Evolutionary conservation across 305 asterid genomes (phyloP).

Genomic region (Stenogyne calaminthoides): DNA sequence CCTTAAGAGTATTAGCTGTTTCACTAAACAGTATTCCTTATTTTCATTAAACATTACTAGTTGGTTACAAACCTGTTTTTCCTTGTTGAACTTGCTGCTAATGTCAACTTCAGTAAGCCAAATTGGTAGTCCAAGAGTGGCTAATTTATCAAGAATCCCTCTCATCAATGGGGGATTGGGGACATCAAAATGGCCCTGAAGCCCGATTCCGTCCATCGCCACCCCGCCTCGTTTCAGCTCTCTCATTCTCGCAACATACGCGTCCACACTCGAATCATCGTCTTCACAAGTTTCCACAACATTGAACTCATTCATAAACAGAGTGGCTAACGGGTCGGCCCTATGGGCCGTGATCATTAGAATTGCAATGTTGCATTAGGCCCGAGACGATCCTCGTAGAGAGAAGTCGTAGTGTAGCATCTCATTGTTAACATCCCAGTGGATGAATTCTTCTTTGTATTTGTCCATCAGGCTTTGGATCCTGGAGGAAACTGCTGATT

Average conservation of each 20-base stretch:
- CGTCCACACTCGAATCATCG: conserved; percentile 57
- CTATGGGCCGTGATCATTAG: conserved; percentile 49
- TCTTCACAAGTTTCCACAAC: conserved; percentile 73
- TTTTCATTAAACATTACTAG: no score
- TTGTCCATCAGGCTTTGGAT: conserved; percentile 56
- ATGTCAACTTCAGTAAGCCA: conserved; percentile 92
- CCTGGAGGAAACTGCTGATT: conserved; percentile 59
- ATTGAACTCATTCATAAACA: conserved; percentile 71
- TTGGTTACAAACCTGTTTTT: conserved; percentile 46
- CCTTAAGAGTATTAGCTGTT: no score
- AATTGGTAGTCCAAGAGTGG: conserved; percentile 68
- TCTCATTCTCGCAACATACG: conserved; percentile 44
- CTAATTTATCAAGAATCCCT: conserved; percentile 65
- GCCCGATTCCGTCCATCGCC: conserved; percentile 66
- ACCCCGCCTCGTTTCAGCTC: conserved; percentile 59
- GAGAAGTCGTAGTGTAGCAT: conserved; percentile 76
- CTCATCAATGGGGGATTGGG: conserved; percentile 75
- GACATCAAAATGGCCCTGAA: conserved; percentile 67
- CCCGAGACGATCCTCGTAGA: conserved; percentile 58
- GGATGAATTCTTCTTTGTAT: conserved; percentile 64
- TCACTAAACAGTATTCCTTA: not conserved
- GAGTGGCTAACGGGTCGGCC: conserved; percentile 62
- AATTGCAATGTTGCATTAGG: conserved; percentile 57
- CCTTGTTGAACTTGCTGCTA: conserved; percentile 43
- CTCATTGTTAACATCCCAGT: conserved; percentile 85